Base-by-base conservation (phyloP, 208 protist species). In the Trypanosoma theileri region DNA sequence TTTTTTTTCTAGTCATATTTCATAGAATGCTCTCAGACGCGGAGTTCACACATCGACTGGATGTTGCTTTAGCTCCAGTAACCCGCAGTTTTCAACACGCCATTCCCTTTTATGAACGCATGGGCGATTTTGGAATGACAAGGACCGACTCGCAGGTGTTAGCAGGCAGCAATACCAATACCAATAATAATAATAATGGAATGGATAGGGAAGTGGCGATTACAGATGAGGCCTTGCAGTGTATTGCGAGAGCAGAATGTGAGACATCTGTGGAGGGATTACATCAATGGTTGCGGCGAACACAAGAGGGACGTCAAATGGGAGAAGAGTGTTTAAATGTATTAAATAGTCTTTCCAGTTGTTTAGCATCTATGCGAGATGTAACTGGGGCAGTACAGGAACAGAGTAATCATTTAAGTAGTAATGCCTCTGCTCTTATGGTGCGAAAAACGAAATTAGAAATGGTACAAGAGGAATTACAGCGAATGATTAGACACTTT, bases 401-500 rank as follows among this genome's bases (percentile, higher is more conserved):
- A 64, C 86, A 95, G 55, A 89, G 85, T 57, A 79, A 91, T 58
- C 52, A 79, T 62, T 75, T 95, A 21, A 89, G 81, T 61, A 80
- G 78, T 61, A 91, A 87, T 68, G 87, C 89, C 24, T 92, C 86
- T 3, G 80, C 77, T 13, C 75, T 93, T 50, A 82, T 93, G 73
- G 73, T 88, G 55, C 85, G 85, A 17, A 89, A 90, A 64, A 76
- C 80, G 11, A 84, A 85, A 56, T 77, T 93, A 55, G 89, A 93
- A 75, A 79, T 79, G 52, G 84, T 95, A 26, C 84, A 79, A 19
- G 84, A 89, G 28, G 77, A 88, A 58, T 67, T 95, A 51, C 79
- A 90, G 59, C 73, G 81, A 45, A 89, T 82, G 61, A 73, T 93
- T 26, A 66, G 70, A 17, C 86, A 95, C 77, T 93, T 93, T 61